Evolutionary conservation across 139 green algal genomes (phyloP).

Genomic region (Limnomonas spitsbergensis): DNA sequence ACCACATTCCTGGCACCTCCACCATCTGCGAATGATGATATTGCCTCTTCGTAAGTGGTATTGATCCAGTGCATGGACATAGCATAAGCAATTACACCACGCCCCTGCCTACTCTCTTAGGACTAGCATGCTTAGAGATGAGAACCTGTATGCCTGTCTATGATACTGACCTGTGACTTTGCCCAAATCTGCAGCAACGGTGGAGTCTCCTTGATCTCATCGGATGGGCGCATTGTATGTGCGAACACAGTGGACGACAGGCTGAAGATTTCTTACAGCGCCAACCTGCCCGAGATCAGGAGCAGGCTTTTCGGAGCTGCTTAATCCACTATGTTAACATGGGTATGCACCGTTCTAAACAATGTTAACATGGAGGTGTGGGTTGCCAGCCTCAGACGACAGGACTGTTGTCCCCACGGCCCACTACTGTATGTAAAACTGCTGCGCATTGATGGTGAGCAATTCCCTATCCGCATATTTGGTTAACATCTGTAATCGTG

Average conservation of each 20-base stretch:
- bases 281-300: conserved; percentile 75
- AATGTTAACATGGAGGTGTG: too few relatives aligned
- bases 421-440: too few relatives aligned
- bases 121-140: not conserved
- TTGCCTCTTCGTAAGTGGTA: not conserved
- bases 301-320: conserved; percentile 62
- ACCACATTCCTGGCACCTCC: conserved; percentile 67
- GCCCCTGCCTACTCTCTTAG: not conserved
- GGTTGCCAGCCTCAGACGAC: too few relatives aligned
- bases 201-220: conserved; percentile 82
- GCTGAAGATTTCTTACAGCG: conserved; percentile 75
- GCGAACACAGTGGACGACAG: conserved; percentile 93
- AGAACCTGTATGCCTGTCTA: not conserved
- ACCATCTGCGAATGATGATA: conserved; percentile 22
- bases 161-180: too few relatives aligned
- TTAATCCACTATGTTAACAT: not conserved
- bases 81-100: not conserved
- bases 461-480: too few relatives aligned
- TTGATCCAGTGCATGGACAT: too few relatives aligned
- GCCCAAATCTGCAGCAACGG: conserved; percentile 78
- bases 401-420: too few relatives aligned
- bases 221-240: conserved; percentile 84
- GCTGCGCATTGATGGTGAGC: too few relatives aligned
- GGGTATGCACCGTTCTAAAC: too few relatives aligned
- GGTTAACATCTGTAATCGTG: too few relatives aligned